Conservation (phyloP, 805 yeast species). For the Danielia oregonensis region DNA sequence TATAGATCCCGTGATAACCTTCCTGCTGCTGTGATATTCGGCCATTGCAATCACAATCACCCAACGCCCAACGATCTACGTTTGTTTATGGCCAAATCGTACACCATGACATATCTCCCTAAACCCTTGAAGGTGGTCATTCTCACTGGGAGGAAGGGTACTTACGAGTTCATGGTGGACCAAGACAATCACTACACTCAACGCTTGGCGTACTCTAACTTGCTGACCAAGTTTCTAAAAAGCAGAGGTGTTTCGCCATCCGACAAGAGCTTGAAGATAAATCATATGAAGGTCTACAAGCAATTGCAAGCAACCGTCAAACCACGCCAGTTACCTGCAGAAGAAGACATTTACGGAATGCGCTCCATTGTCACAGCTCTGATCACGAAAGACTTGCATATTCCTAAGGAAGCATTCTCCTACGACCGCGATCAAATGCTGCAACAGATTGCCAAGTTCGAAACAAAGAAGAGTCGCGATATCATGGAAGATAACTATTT, state of each 20-base stretch:
- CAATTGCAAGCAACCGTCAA: constrained; percentile 19
- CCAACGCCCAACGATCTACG: constrained; percentile 13
- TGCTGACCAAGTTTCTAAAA: too few relatives aligned
- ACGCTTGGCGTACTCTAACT: too few relatives aligned
- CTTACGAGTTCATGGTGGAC: constrained; percentile 23
- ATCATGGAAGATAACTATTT: constrained; percentile 24
- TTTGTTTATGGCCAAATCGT: too few relatives aligned
- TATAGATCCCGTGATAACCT: constrained; percentile 21
- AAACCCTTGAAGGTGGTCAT: constrained; percentile 26
- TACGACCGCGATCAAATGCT: constrained; percentile 22
- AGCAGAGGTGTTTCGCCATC: too few relatives aligned
- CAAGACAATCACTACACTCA: too few relatives aligned
- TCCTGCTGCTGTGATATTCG: constrained; percentile 23
- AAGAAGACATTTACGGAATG: constrained; percentile 25
- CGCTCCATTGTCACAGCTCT: constrained; percentile 11
- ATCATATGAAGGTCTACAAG: constrained; percentile 21
- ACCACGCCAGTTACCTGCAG: constrained; percentile 17
- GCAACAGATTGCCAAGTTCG: constrained; percentile 23
- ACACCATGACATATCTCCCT: constrained; percentile 16
- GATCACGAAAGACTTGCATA: constrained; percentile 5
- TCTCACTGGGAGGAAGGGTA: constrained; percentile 25
- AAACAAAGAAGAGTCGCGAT: constrained; percentile 13
- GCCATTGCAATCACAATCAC: constrained; percentile 12
- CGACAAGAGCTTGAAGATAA: constrained; percentile 8
- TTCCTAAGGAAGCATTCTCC: constrained; percentile 21